phyloP scores from a whole-genome alignment of 2,329 filamentous ascomycete genomes.

The Calonectria henricotiae region DNA sequence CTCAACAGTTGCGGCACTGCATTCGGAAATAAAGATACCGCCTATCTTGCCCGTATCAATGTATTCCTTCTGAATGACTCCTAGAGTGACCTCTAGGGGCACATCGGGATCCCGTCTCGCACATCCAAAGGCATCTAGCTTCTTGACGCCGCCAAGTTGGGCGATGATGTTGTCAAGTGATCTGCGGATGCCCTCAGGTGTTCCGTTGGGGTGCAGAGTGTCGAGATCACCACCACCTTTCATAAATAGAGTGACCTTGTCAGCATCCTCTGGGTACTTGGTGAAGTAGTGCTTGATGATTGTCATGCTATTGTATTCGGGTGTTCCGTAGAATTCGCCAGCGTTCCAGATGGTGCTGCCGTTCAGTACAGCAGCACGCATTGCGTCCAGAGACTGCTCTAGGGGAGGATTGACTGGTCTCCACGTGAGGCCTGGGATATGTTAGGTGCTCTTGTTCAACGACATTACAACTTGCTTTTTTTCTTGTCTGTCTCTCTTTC shows the following conservation, averaged over 20 bases:
- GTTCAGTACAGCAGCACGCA: conserved; percentile 68
- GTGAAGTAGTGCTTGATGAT: conserved; percentile 76
- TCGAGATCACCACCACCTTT: conserved; percentile 69
- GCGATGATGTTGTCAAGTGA: conserved; percentile 73
- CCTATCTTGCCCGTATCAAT: conserved; percentile 69
- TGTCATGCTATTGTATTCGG: conserved; percentile 72
- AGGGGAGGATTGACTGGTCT: conserved; percentile 59
- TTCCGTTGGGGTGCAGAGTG: conserved; percentile 65
- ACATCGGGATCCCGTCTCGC: conserved; percentile 70
- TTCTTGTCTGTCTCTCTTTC: background rate
- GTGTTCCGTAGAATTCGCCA: conserved; percentile 77
- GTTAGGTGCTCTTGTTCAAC: background rate
- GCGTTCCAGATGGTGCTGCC: conserved; percentile 74
- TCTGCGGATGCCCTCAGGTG: conserved; percentile 68
- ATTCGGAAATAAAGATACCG: conserved; percentile 69
- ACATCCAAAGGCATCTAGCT: conserved; percentile 74
- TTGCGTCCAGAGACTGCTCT: conserved; percentile 69
- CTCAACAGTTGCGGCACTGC: conserved; percentile 66
- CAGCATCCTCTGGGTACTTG: conserved; percentile 75
- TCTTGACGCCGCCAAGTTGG: conserved; percentile 70
- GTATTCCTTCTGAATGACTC: conserved; percentile 64
- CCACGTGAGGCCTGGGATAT: conserved; percentile 63
- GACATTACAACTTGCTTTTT: too few relatives aligned
- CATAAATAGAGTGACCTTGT: conserved; percentile 74
- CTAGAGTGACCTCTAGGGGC: conserved; percentile 64